Base-by-base conservation (phyloP, 768 basidiomycete species). In the Suillus cothurnatus region DNA sequence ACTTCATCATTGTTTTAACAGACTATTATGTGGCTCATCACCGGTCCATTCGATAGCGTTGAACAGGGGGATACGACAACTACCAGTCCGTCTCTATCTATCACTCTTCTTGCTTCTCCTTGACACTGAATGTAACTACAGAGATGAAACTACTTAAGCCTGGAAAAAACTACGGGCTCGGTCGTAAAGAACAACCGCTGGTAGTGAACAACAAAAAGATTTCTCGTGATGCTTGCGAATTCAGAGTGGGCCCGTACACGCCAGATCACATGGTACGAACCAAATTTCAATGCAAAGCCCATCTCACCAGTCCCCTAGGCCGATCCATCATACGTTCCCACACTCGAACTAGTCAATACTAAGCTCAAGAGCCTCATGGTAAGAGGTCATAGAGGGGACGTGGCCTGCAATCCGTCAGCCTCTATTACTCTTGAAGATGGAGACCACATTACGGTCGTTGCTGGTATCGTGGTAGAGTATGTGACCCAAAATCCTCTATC, bases 111-210 rank as follows among this genome's bases (percentile, higher is more conserved):
- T 47, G 26, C 34, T 61, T 26, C 12, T 15, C 49, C 26, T 21
- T 34, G 41, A 52, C 62, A 19, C 56, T 39, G 56, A 52, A 19
- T 47, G 59, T 58, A 45, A 45, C n/a, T 6, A 14, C 2, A 67
- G 83, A 79, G 69, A 74, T 72, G 17, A 92, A 91, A 71, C 74
- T 92, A 26, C 78, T 93, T 52, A 91, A 89, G 72, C 80, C 89
- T 2, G 84, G 84, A 19, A 81, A 75, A 43, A 79, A 78, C 15
- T 88, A 91, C 64, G 43, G 70, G 0, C 68, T 93, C 1, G 90
- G 90, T 19, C 81, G 92, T 49, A 89, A 85, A 74, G 84, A 81
- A 1, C 75, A 76, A 50, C 78, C 79, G 0, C 76, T 93, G 2
- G 34, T 81, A 5, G 76, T 93, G 55, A 83, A 83, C 65, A 82